phyloP scores from a whole-genome alignment of 305 asterid genomes.

The Euphrasia arctica region DNA sequence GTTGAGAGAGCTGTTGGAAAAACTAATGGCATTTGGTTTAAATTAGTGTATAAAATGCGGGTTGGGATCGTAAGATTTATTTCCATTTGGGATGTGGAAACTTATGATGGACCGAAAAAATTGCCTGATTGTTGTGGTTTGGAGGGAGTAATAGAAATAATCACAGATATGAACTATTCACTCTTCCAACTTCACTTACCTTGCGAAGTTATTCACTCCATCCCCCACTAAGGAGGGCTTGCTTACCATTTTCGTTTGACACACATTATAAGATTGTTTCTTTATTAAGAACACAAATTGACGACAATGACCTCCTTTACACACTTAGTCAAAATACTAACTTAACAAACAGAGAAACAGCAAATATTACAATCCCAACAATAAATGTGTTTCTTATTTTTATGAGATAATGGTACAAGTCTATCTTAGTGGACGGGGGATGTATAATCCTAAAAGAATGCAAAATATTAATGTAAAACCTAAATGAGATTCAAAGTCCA shows the following conservation, averaged over 20 bases:
- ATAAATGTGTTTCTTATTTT: neutral
- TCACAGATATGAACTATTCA: neutral
- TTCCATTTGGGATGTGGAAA: too few relatives aligned
- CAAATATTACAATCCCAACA: neutral
- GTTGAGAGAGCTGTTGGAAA: too few relatives aligned
- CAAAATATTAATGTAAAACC: slow-evolving; percentile 6
- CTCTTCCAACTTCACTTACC: slow-evolving; percentile 14
- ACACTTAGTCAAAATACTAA: neutral
- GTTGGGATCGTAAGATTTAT: too few relatives aligned
- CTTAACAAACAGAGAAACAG: neutral
- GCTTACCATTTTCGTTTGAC: neutral
- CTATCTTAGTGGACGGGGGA: neutral
- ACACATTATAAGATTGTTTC: neutral
- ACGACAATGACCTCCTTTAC: neutral
- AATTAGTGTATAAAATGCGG: too few relatives aligned
- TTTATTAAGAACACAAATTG: neutral
- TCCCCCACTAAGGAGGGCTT: neutral
- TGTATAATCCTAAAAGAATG: slow-evolving; percentile 10
- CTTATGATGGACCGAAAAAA: too few relatives aligned
- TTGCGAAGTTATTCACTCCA: slow-evolving; percentile 1
- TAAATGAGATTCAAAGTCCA: neutral
- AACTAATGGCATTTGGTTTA: too few relatives aligned
- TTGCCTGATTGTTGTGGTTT: too few relatives aligned
- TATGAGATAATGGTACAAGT: neutral
- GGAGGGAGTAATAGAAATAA: neutral